Evolutionary conservation across 2,329 filamentous ascomycete genomes (phyloP), one percentile per base, ranked within the genome.

Genomic region (Trichoderma sp.): DNA sequence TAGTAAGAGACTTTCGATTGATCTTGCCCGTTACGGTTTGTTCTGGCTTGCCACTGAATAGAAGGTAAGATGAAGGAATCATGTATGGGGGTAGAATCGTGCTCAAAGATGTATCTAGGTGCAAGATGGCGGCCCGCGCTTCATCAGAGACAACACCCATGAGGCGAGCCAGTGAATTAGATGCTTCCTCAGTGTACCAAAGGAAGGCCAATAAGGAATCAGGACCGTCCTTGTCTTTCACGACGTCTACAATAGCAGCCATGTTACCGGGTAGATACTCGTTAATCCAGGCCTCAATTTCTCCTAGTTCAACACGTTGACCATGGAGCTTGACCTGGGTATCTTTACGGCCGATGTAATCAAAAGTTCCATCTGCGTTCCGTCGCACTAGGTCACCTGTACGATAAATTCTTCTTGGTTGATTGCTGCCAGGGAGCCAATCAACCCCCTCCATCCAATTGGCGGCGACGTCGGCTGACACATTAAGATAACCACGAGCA

Each of bases 31-130:
- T 77, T 11, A 56, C 18, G 4, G 77, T 75, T 18, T 74, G 77
- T 24, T 71, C 53, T 12, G 77, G 78, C 71, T 78, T 78, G 53
- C 74, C 76, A 16, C 9, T 3, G 41, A 76, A 78, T 12, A 71
- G 74, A 21, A 79, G 76, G 59, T 76, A 79, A 35, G 74, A 38
- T 3, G 77, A 72, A 3, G 77, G 78, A 24, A 79, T 53, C 78
- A 79, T 79, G 66, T 79, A 79, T 2, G 27, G 24, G 3, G 78
- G 78, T 24, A 78, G 63, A 14, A 64, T n/a, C 6, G 73, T 33
- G 24, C 31, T 63, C 4, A 78, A 21, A 8, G 72, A 33, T 11
- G 66, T 66, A 18, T 71, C 50, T 12, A 77, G 56, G 33, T 80
- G 81, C 50, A 12, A 29, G 4, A 71, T 45, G 5, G 24, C 14